Conservation (phyloP, 2,329 filamentous ascomycete species). For the Acrodontium crateriforme region DNA sequence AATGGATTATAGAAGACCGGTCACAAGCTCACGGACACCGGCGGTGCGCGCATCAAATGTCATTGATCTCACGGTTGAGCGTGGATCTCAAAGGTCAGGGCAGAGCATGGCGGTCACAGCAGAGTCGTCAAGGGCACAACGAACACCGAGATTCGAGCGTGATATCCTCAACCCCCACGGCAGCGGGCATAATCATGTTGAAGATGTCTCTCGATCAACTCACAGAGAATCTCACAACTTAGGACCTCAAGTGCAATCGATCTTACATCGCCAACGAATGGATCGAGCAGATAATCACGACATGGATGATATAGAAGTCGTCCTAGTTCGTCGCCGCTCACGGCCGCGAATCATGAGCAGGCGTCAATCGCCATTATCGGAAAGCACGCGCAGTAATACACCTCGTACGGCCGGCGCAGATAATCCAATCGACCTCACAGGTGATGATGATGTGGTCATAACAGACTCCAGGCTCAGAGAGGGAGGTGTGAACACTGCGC, state of each 20-base stretch:
- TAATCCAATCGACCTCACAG: conserved; percentile 22
- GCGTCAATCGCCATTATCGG: conserved; percentile 4
- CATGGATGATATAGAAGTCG: conserved; percentile 5
- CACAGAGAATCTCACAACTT: too few species aligned
- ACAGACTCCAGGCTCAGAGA: conserved; percentile 9
- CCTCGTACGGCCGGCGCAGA: conserved; percentile 10
- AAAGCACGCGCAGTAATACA: conserved; percentile 9
- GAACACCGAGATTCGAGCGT: conserved; percentile 28
- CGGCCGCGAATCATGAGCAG: conserved; percentile 7
- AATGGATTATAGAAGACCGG: conserved; percentile 40
- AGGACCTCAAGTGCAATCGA: too few species aligned
- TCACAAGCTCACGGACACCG: conserved; percentile 20
- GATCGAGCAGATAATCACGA: not conserved
- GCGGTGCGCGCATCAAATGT: conserved; percentile 8
- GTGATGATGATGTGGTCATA: conserved; percentile 20
- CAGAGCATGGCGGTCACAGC: conserved; percentile 6
- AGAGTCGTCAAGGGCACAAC: conserved; percentile 17
- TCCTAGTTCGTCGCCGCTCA: conserved; percentile 8
- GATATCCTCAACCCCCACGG: conserved; percentile 6
- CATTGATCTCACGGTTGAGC: conserved; percentile 27
- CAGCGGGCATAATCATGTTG: not conserved
- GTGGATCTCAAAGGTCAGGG: too few species aligned
- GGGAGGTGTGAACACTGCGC: conserved; percentile 11
- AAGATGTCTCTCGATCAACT: conserved; percentile 1
- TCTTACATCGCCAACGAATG: too few species aligned